Conservation (phyloP, 2,329 filamentous ascomycete species). For the Pyricularia sp. region DNA sequence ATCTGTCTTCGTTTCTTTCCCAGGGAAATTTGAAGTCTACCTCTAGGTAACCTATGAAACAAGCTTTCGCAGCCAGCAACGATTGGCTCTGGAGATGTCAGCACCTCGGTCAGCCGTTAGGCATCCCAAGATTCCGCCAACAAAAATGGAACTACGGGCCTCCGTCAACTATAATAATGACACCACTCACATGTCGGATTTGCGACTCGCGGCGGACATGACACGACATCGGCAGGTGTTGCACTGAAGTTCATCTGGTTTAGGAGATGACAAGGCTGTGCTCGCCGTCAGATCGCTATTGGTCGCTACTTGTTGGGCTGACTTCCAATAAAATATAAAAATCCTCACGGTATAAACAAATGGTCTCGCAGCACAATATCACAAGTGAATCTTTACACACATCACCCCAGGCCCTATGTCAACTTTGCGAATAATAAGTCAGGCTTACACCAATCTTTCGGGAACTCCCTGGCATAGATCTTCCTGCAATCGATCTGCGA, state of each 20-base stretch:
- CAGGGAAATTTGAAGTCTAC: too few species aligned
- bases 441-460: too few species aligned
- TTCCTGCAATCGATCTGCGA: not conserved
- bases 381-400: not conserved
- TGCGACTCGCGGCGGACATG: not conserved
- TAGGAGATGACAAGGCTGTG: not conserved
- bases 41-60: too few species aligned
- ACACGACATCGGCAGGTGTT: not conserved
- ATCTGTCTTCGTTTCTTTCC: too few species aligned
- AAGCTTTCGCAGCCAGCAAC: too few species aligned
- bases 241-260: not conserved
- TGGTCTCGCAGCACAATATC: not conserved
- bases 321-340: not conserved
- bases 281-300: not conserved
- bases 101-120: too few species aligned
- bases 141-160: too few species aligned
- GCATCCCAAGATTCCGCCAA: too few species aligned
- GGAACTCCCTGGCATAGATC: not conserved
- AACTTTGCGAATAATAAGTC: not conserved
- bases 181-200: too few species aligned
- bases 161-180: too few species aligned
- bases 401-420: not conserved
- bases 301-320: not conserved
- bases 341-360: not conserved
- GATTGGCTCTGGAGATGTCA: too few species aligned